These are phyloP conservation scores for Hymenoscyphus fructigenus DNA, from an alignment of 2,329 filamentous ascomycete species.

Conservation along the genomic window DNA sequence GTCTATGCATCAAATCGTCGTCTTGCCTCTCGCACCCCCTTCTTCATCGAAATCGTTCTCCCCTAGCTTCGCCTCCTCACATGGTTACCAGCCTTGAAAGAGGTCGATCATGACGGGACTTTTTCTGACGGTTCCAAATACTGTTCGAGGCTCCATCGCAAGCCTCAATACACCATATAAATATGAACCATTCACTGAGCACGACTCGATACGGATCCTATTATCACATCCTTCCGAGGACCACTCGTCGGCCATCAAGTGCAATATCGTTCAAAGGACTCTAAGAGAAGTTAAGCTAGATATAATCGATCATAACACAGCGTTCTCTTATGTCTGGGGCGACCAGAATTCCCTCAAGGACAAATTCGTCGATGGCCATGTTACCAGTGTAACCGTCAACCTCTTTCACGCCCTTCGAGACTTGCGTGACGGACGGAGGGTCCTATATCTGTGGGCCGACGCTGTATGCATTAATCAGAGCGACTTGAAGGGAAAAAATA, in stretches of 20 bases:
- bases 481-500: background rate
- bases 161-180: background rate
- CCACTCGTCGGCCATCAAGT: too few relatives aligned
- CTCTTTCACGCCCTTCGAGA: background rate
- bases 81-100: too few relatives aligned
- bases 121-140: background rate
- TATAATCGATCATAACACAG: background rate
- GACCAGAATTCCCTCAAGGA: background rate
- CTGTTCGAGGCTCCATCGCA: background rate
- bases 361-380: background rate
- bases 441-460: background rate
- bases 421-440: background rate
- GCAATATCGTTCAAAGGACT: too few relatives aligned
- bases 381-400: background rate
- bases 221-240: too few relatives aligned
- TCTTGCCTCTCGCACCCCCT: too few relatives aligned
- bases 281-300: too few relatives aligned
- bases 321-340: constrained; percentile 9
- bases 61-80: too few relatives aligned
- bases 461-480: background rate
- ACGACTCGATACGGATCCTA: background rate
- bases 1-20: too few relatives aligned
- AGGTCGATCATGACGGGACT: background rate
- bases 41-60: too few relatives aligned
- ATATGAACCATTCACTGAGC: background rate